Conservation (phyloP, 805 yeast genomes). For the Lachancea sp. region DNA sequence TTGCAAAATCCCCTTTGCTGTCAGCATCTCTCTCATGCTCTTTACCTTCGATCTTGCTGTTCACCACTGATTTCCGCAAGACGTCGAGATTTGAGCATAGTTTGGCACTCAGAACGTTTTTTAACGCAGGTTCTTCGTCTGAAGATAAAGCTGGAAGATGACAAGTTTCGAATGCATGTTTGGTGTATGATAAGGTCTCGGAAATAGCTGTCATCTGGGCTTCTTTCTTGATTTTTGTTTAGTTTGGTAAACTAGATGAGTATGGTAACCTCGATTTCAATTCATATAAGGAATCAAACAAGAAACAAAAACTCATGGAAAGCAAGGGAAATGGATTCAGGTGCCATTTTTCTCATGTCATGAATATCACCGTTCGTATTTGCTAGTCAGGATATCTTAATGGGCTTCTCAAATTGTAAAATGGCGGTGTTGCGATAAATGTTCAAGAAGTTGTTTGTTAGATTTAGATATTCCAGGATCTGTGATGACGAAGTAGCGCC, state of each 20-base stretch:
- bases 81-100: constrained; percentile 17
- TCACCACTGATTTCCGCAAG: constrained; percentile 12
- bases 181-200: not conserved
- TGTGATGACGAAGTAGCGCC: too few relatives aligned
- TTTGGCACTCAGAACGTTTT: constrained; percentile 17
- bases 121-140: constrained; percentile 17
- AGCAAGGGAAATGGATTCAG: too few relatives aligned
- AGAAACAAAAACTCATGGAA: too few relatives aligned
- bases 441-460: too few relatives aligned
- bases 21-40: not conserved
- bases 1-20: not conserved
- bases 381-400: too few relatives aligned
- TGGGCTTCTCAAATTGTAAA: too few relatives aligned
- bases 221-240: not conserved
- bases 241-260: not conserved
- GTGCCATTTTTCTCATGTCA: too few relatives aligned
- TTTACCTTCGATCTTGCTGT: constrained; percentile 6
- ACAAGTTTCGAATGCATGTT: not conserved
- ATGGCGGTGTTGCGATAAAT: too few relatives aligned
- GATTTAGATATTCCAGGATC: too few relatives aligned
- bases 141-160: not conserved
- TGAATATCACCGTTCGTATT: too few relatives aligned
- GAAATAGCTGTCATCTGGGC: not conserved
- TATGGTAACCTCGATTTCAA: not conserved
- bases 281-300: too few relatives aligned